Conservation (phyloP, 2,329 filamentous ascomycete species). For the Diaporthe sp. region DNA sequence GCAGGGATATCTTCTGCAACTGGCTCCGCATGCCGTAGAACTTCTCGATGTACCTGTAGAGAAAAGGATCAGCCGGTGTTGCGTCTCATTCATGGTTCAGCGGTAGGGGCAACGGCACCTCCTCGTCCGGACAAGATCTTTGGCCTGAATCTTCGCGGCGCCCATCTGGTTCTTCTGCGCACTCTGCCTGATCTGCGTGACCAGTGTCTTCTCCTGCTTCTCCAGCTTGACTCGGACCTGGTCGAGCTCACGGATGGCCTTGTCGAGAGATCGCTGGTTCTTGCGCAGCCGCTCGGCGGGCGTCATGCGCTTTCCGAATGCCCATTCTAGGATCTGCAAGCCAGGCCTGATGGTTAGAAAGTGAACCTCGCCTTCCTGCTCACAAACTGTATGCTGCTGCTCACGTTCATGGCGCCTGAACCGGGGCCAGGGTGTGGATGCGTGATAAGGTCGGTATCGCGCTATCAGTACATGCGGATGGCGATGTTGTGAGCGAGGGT, state of each 20-base stretch:
- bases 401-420: constrained; percentile 68
- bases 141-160: constrained; percentile 98
- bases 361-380: neutral
- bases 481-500: neutral
- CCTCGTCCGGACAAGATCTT: constrained; percentile 93
- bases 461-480: constrained; percentile 12
- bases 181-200: constrained; percentile 96
- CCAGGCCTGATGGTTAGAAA: constrained; percentile 44
- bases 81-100: neutral
- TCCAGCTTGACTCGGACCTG: constrained; percentile 95
- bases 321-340: constrained; percentile 95
- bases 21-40: constrained; percentile 99
- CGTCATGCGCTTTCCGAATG: constrained; percentile 99
- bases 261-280: constrained; percentile 96
- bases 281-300: constrained; percentile 91
- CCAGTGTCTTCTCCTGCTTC: constrained; percentile 98
- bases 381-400: constrained; percentile 33
- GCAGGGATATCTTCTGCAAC: constrained; percentile 92
- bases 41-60: constrained; percentile 88
- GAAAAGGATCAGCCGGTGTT: constrained; percentile 22
- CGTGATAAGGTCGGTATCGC: constrained; percentile 35
- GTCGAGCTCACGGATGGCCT: constrained; percentile 96
- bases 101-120: constrained; percentile 61
- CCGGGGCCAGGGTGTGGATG: constrained; percentile 29
- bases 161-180: constrained; percentile 98